Base-by-base conservation (phyloP, 225 moss, liverwort and hornwort genomes). In the Sphagnum contortum region DNA sequence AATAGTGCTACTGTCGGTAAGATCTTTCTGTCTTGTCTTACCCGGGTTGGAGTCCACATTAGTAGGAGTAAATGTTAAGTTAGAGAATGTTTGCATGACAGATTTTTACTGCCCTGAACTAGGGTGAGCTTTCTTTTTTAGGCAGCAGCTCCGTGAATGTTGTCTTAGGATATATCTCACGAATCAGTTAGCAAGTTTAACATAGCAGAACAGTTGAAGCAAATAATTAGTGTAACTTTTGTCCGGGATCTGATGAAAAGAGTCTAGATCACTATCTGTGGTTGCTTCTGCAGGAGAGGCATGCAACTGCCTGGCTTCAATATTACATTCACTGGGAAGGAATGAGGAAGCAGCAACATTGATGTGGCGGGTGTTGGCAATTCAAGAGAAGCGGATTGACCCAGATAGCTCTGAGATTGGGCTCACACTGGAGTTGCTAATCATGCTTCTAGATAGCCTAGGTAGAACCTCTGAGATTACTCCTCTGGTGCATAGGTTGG, bases 271-370 rank as follows among this genome's bases (percentile, higher is more conserved):
- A 9, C 8, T 65, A 7, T 44, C 45, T 7, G 63, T 64, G 7
- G 45, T 48, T 64, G 63, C 56, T 60, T 54, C 9, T 79, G 69
- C 93, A 94, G 94, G 91, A 57, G 88, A 94, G 84, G 87, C 86
- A 55, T 94, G 89, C 64, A 89, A 89, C 73, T 94, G 94, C 73
- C 79, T 94, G 74, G 94, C 94, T 58, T 89, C 91, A 48, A 81
- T 94, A 66, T 76, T 94, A 55, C 86, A 91, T 68, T 80, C 83
- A 0, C 75, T 72, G 46, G 88, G 76, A 60, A 82, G 81, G 72
- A 70, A 60, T 55, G 68, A 72, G 6, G 91, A 94, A 64, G 85
- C 91, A 2, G 72, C 89, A 62, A 44, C 65, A 44, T 64, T 89
- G 63, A 74, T 94, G 80, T 74, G 83, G 75, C 85, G 83, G 52